Conservation (phyloP, 768 basidiomycete species). For the Aureoboletus auriporus region DNA sequence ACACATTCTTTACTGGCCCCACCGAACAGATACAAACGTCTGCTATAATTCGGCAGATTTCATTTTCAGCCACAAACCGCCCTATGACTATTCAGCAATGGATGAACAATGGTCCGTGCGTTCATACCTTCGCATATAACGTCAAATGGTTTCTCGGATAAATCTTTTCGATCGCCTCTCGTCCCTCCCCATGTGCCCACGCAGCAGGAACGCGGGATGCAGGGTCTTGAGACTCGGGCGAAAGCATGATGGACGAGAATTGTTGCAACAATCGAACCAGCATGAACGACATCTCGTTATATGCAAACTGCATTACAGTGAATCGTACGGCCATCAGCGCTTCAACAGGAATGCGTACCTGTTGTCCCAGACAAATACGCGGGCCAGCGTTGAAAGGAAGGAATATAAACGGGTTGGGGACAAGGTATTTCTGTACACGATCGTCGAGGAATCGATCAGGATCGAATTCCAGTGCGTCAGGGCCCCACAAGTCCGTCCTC, state of each 20-base stretch:
- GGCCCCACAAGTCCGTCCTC: slow-evolving; percentile 35
- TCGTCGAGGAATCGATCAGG: slow-evolving; percentile 40
- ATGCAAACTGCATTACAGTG: slow-evolving; percentile 28
- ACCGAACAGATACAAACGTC: no score
- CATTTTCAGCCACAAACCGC: slow-evolving; percentile 47
- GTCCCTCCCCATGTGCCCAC: slow-evolving; percentile 10
- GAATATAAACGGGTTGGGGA: slow-evolving; percentile 39
- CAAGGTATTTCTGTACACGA: slow-evolving; percentile 31
- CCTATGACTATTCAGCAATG: slow-evolving; percentile 20
- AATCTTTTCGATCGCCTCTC: slow-evolving; percentile 23
- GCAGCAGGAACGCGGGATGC: slow-evolving; percentile 20
- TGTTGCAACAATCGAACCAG: slow-evolving; percentile 27
- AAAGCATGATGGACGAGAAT: slow-evolving; percentile 22
- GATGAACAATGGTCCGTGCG: background rate
- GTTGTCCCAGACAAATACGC: slow-evolving; percentile 9
- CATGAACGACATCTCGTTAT: slow-evolving; percentile 33
- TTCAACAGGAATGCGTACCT: slow-evolving; percentile 19
- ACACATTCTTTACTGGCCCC: no score
- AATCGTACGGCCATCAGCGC: background rate
- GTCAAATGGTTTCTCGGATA: slow-evolving; percentile 29
- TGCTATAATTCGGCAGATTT: slow-evolving; percentile 20
- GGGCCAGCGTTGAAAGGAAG: slow-evolving; percentile 42
- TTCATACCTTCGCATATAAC: slow-evolving; percentile 35
- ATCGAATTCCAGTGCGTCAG: slow-evolving; percentile 35
- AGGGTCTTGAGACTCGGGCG: slow-evolving; percentile 27